Evolutionary conservation across 352 stramenopile genomes (phyloP), one percentile per base, ranked within the genome.

Genomic region (Hyaloperonospora brassicae): DNA sequence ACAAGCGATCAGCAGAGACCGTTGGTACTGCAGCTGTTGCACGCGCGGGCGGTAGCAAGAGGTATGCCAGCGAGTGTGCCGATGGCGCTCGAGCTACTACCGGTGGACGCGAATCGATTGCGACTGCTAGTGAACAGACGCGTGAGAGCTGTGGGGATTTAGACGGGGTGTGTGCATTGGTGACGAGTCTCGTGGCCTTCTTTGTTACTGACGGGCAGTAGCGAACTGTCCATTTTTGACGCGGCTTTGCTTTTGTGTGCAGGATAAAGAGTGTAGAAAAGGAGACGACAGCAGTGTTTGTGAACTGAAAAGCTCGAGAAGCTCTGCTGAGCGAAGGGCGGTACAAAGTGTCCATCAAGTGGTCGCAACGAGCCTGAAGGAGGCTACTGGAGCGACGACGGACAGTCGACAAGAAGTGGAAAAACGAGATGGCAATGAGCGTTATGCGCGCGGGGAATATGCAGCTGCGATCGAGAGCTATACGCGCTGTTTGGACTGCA

Each of bases 351-450:
- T 52, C 10, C 47, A 39, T 42, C 51, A 27, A 36, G 24, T 58
- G 34, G 23, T 35, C 38, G 23, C 54, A 55, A 54, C 42, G 11
- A 64, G 7, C 11, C 60, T 50, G 10, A 3, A 27, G 36, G 10
- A 43, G 30, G 12, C 41, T 2, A 31, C 50, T 44, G 35, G 31
- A 11, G n/a, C n/a, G 12, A 47, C 41, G 2, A 44, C 39, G 7
- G 60, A 69, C 49, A 64, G 27, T 55, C 73, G 80, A 24, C 79
- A 87, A 22, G 67, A 86, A 14, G 53, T 91, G 11, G 90, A 98
- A 52, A 75, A 76, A 12, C 74, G 94, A 56, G 94, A 97, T 50
- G 93, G 93, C 10, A 98, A 98, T 58, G 85, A 84, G 27, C 86
- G 89, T 59, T 97, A 97, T 68, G 85, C 86, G 24, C 70, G 66